phyloP scores from a whole-genome alignment of 306 rosid genomes.

The Canavalia gladiata region DNA sequence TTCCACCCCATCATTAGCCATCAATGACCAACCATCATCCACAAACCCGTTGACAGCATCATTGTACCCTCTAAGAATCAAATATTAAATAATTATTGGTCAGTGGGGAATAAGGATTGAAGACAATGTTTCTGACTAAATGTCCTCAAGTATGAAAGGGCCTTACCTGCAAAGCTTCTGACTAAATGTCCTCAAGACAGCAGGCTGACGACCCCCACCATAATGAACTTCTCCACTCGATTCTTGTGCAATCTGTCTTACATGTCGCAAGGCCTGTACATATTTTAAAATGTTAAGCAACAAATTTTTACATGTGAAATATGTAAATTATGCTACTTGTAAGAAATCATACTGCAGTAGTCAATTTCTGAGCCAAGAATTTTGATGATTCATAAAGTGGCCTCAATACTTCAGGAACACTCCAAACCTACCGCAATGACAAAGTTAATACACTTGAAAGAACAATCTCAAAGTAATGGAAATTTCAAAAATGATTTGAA shows the following conservation, averaged over 20 bases:
- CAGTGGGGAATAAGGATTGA: conserved; percentile 14
- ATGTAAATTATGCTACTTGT: background rate
- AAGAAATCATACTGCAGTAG: conserved; percentile 68
- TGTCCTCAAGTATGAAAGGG: conserved; percentile 58
- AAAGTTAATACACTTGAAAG: background rate
- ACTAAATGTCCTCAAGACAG: conserved; percentile 87
- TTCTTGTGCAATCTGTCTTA: conserved; percentile 86
- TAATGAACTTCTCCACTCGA: conserved; percentile 77
- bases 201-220: conserved; percentile 91
- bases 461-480: background rate
- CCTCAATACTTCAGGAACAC: conserved; percentile 91
- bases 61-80: conserved; percentile 75
- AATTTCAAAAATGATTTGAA: background rate
- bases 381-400: conserved; percentile 89
- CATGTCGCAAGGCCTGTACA: conserved; percentile 78
- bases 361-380: conserved; percentile 82
- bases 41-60: conserved; percentile 90
- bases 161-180: conserved; percentile 80
- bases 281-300: conserved; percentile 10
- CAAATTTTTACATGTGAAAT: background rate
- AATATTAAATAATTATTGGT: conserved; percentile 1
- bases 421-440: conserved; percentile 59
- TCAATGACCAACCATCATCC: conserved; percentile 87
- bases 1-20: conserved; percentile 81
- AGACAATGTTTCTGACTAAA: conserved; percentile 78